Conservation (phyloP, 192 early-diverging fungal genomes). For the Linnemannia hyalina region DNA sequence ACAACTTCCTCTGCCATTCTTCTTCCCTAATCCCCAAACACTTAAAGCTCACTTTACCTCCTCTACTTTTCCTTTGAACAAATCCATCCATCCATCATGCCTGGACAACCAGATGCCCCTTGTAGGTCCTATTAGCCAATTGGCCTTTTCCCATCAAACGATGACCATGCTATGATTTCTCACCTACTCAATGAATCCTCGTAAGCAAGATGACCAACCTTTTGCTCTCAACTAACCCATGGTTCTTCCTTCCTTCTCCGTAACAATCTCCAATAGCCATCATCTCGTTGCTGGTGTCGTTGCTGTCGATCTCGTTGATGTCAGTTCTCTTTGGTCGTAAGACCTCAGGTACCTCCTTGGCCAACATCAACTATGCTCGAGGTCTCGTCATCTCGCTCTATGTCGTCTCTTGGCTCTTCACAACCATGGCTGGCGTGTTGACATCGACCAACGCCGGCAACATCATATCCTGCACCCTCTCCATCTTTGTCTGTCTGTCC, state of each 20-base stretch:
- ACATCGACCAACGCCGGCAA: constrained; percentile 62
- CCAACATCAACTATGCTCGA: constrained; percentile 60
- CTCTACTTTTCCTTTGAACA: background rate
- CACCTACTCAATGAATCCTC: background rate
- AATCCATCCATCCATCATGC: background rate
- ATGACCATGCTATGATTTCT: no score
- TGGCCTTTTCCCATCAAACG: background rate
- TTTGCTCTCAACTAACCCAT: background rate
- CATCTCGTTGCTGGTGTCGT: constrained; percentile 55
- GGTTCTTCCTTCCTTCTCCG: background rate
- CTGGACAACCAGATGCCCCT: constrained; percentile 14
- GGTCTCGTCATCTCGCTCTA: constrained; percentile 59
- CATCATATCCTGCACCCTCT: constrained; percentile 53
- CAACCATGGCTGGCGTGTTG: constrained; percentile 50
- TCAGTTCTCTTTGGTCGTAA: constrained; percentile 57
- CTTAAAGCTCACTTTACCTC: background rate
- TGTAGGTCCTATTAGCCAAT: constrained; percentile 6
- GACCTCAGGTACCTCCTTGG: constrained; percentile 50
- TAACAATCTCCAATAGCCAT: constrained; percentile 9
- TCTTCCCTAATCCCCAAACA: background rate
- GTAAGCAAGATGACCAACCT: background rate
- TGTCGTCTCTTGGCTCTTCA: constrained; percentile 59
- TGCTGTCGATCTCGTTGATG: constrained; percentile 57
- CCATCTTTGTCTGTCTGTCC: constrained; percentile 56
- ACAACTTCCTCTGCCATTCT: background rate